Evolutionary conservation across 352 stramenopile species (phyloP).

Genomic region (Salisapilia sapeloensis): DNA sequence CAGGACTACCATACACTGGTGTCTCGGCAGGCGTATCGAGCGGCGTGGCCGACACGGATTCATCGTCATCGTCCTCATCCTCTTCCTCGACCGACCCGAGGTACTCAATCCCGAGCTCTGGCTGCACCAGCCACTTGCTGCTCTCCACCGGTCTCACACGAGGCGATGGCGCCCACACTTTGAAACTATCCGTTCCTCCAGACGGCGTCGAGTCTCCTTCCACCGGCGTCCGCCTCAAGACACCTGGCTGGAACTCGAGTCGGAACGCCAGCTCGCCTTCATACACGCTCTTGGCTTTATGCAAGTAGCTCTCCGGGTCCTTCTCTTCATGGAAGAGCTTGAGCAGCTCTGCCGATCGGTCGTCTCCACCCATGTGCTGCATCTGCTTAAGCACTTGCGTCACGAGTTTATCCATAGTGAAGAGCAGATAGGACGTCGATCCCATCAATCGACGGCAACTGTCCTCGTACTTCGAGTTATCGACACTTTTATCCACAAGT

Average conservation of each 20-base stretch:
- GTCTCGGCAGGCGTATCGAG: conserved; percentile 50
- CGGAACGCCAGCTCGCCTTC: conserved; percentile 72
- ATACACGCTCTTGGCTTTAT: conserved; percentile 64
- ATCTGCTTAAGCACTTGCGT: conserved; percentile 77
- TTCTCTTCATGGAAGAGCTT: conserved; percentile 53
- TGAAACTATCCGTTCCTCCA: conserved; percentile 15
- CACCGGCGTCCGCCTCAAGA: conserved; percentile 57
- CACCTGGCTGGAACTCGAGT: conserved; percentile 68
- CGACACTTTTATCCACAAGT: conserved; percentile 73
- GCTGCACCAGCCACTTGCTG: conserved; percentile 74
- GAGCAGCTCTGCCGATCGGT: conserved; percentile 61
- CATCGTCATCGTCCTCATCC: conserved; percentile 36
- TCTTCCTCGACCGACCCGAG: conserved; percentile 69
- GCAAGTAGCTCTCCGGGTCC: conserved; percentile 26
- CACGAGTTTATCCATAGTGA: conserved; percentile 86
- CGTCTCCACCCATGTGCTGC: conserved; percentile 67
- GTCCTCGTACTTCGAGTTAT: conserved; percentile 82
- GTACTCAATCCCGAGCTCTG: conserved; percentile 59
- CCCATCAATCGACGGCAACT: conserved; percentile 79
- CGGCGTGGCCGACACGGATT: conserved; percentile 43
- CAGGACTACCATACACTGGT: conserved; percentile 48
- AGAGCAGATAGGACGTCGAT: conserved; percentile 82
- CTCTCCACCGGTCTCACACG: conserved; percentile 46
- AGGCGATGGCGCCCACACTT: conserved; percentile 74
- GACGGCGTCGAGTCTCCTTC: conserved; percentile 27